phyloP scores from a whole-genome alignment of 176 grass and related monocot genomes.

The Oryza longistaminata region DNA sequence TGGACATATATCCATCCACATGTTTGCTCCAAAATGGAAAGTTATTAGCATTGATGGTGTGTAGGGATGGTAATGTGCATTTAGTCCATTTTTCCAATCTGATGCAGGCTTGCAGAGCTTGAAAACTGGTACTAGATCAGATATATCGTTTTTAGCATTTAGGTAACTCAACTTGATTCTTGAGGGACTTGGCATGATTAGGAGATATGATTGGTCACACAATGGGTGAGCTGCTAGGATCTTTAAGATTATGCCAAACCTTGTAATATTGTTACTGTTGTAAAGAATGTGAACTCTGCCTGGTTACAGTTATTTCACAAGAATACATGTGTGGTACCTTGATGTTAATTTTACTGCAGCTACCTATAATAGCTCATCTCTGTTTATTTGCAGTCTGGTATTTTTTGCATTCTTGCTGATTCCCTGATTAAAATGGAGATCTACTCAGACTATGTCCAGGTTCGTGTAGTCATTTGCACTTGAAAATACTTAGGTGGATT shows the following conservation, averaged over 20 bases:
- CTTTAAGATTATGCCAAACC: neutral
- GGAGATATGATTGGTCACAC: neutral
- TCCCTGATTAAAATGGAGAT: conserved; percentile 85
- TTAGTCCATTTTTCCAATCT: neutral
- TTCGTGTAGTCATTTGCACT: conserved; percentile 39
- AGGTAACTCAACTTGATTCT: neutral
- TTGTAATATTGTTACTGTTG: neutral
- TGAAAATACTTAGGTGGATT: neutral
- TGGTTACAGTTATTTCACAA: neutral
- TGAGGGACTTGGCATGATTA: neutral
- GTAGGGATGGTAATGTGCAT: neutral
- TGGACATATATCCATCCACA: neutral
- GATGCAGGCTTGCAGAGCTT: neutral
- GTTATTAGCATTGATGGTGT: neutral
- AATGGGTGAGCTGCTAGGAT: neutral
- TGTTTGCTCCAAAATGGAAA: neutral
- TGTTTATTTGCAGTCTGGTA: conserved; percentile 52
- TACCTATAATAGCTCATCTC: neutral
- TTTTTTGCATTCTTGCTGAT: conserved; percentile 68
- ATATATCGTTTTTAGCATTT: neutral
- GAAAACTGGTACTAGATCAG: neutral
- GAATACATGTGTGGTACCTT: neutral
- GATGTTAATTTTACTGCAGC: neutral
- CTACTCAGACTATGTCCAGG: conserved; percentile 89
- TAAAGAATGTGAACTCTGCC: neutral